Evolutionary conservation across 805 yeast genomes (phyloP).

Genomic region (Candida multigemmis): DNA sequence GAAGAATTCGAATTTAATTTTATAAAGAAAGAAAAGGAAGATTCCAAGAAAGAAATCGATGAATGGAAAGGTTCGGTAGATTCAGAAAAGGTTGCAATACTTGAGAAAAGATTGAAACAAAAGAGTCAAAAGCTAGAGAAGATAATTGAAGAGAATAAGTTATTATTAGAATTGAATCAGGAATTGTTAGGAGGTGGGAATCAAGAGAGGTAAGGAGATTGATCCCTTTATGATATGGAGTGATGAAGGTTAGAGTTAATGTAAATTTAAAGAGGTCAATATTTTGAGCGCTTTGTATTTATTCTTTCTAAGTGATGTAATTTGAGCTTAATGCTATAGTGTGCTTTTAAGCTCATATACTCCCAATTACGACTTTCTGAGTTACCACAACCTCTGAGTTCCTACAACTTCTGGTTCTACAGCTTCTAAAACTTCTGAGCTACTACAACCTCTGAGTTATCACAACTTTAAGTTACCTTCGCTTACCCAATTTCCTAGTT

Average conservation of each 20-base stretch:
- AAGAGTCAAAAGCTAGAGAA: constrained; percentile 12
- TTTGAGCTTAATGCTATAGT: too few species aligned
- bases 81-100: constrained; percentile 8
- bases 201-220: not conserved
- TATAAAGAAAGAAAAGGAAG: constrained; percentile 3
- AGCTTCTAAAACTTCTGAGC: too few species aligned
- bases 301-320: too few species aligned
- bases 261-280: constrained; percentile 4
- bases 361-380: too few species aligned
- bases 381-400: too few species aligned
- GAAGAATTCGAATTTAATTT: constrained; percentile 2
- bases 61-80: constrained; percentile 1
- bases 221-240: not conserved
- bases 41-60: constrained; percentile 4
- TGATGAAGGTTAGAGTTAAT: not conserved
- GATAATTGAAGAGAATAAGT: constrained; percentile 16
- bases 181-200: constrained; percentile 7
- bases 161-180: constrained; percentile 22
- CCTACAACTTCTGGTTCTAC: too few species aligned
- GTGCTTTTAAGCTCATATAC: too few species aligned
- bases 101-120: constrained; percentile 13
- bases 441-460: not conserved
- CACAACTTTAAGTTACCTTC: too few species aligned
- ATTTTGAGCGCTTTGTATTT: too few species aligned
- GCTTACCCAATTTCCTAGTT: too few species aligned